Base-by-base conservation (phyloP, 306 rosid genomes). In the Notholithocarpus densiflorus region DNA sequence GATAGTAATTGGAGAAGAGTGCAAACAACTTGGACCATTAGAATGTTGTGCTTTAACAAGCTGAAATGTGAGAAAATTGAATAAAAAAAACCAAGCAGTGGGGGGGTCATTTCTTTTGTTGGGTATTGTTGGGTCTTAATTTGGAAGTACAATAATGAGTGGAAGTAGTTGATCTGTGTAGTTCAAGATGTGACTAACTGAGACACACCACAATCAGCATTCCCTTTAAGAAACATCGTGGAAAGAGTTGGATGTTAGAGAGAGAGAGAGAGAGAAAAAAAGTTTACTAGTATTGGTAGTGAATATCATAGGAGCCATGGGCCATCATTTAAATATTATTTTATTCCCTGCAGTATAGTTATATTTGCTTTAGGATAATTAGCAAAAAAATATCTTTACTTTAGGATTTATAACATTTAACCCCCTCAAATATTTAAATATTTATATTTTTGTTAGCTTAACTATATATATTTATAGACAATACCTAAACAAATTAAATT, bases 121-220 rank as follows among this genome's bases (percentile, higher is more conserved):
- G 77, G 51, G 61, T 65, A 12, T 12, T 40, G 77, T 56, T 72
- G 48, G 55, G 68, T 65, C 70, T 85, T 79, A 72, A 57, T 68
- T 80, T 56, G 62, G 62, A 79, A 77, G 79, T 75, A 40, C 79
- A 80, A 81, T 76, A 61, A 86, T 69, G 74, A 59, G 69, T 60
- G 72, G 59, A 66, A 68, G 52, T 61, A n/a, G 64, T 78, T 75
- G 71, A 61, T 68, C 4, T 54, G 43, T 76, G 74, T 62, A 79
- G 77, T 81, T 83, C 48, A 70, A 15, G 89, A 87, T 90, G 86
- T 92, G 95, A 90, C 93, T 72, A 88, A 89, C 90, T 87, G 81
- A 89, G 85, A 84, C 89, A 84, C 89, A 75, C 87, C 81, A 85
- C 89, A 85, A 51, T 69, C 88, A 84, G 73, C 79, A 87, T 86